phyloP scores from a whole-genome alignment of 306 rosid species.

The Fragaria ananassa region DNA sequence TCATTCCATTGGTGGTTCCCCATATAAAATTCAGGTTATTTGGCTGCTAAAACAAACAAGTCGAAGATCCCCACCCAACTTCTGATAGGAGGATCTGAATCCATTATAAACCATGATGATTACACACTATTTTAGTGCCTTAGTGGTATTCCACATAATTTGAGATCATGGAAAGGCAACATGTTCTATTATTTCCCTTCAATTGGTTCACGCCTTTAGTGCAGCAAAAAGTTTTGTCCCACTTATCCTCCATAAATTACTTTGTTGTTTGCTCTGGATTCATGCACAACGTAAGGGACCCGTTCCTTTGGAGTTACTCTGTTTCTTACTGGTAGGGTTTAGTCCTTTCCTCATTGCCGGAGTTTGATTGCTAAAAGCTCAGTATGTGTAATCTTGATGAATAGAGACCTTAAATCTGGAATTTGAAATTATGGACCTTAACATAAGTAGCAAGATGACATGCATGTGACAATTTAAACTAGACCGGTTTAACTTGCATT shows the following conservation, averaged over 20 bases:
- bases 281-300: background rate
- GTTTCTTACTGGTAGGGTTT: background rate
- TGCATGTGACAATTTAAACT: background rate
- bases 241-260: background rate
- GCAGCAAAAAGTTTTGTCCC: constrained; percentile 2
- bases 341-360: background rate
- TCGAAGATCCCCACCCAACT: background rate
- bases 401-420: background rate
- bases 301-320: background rate
- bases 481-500: background rate
- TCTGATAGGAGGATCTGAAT: background rate
- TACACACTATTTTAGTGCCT: background rate
- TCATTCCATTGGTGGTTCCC: constrained; percentile 5
- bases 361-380: background rate
- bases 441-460: background rate
- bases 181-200: background rate
- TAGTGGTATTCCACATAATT: background rate
- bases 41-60: background rate
- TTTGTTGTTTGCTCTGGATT: background rate
- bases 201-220: background rate
- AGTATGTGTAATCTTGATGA: background rate
- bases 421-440: background rate
- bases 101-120: background rate
- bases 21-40: background rate
- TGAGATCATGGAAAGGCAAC: background rate